phyloP scores from a whole-genome alignment of 2,329 filamentous ascomycete genomes.

The Ophiostoma quercus region DNA sequence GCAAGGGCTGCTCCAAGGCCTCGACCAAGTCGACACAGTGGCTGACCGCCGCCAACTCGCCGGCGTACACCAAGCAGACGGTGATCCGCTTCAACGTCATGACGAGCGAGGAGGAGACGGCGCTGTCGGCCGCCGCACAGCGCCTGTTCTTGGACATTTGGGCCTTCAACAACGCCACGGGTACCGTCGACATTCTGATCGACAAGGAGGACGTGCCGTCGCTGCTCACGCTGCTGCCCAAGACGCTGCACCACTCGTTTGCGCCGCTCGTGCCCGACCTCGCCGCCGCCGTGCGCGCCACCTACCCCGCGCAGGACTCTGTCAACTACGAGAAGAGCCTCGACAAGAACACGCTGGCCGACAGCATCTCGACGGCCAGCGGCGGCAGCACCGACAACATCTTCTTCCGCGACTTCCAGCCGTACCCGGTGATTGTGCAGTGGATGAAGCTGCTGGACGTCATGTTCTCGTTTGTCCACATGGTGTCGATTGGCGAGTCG shows the following conservation, averaged over 20 bases:
- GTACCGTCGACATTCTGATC: constrained; percentile 69
- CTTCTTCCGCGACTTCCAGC: constrained; percentile 92
- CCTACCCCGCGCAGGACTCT: neutral
- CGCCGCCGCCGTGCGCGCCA: constrained; percentile 57
- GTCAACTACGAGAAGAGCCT: constrained; percentile 26
- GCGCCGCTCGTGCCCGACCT: constrained; percentile 75
- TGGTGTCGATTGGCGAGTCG: constrained; percentile 80
- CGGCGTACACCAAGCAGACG: constrained; percentile 68
- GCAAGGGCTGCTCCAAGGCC: neutral
- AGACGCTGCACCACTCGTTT: constrained; percentile 65
- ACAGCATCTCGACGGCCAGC: neutral
- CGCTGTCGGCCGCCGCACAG: constrained; percentile 66
- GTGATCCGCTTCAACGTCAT: constrained; percentile 83
- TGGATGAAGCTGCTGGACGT: constrained; percentile 90
- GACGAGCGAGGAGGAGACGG: constrained; percentile 60
- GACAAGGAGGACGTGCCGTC: constrained; percentile 71
- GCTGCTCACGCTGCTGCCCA: constrained; percentile 71
- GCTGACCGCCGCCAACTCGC: constrained; percentile 32
- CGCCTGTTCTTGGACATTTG: constrained; percentile 84
- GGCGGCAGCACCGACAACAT: constrained; percentile 56
- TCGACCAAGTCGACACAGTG: neutral
- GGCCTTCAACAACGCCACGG: constrained; percentile 71
- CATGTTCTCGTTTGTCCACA: constrained; percentile 67
- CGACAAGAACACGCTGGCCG: neutral
- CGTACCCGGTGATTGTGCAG: constrained; percentile 57